Percentiles rank a stretch among this genome's conserved stretches.
These are phyloP conservation scores for Panicum virgatum DNA, from an alignment of 202 grass and related monocot genomes.

Conservation along the genomic window DNA sequence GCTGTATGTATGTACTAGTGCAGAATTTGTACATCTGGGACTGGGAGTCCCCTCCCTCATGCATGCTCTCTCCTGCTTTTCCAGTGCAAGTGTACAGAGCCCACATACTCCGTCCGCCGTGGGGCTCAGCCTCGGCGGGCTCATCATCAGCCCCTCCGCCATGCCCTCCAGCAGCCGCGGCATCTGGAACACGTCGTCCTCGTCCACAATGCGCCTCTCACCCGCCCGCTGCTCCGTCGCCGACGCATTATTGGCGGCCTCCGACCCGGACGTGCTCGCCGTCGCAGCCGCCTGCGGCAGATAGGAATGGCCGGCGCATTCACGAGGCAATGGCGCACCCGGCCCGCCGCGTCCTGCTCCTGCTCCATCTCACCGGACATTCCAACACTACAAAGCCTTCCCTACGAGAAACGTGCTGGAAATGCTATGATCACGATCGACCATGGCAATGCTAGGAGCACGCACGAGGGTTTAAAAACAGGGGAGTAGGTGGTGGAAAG, in stretches of 20 bases:
- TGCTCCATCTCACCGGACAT: background rate
- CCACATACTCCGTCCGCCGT: constrained; percentile 21
- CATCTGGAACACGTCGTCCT: constrained; percentile 70
- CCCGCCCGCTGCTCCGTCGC: background rate
- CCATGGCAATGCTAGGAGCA: background rate
- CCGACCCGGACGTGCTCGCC: background rate
- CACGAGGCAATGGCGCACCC: background rate
- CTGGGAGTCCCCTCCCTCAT: no score
- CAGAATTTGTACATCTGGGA: no score
- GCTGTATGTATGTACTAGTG: no score
- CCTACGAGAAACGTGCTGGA: background rate
- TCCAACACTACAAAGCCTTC: background rate
- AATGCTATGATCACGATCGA: background rate
- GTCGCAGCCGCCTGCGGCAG: background rate
- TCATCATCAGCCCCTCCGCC: constrained; percentile 89
- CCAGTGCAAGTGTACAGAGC: no score
- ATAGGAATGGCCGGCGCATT: background rate
- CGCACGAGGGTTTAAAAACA: constrained; percentile 27
- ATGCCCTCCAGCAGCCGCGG: constrained; percentile 59
- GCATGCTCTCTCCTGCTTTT: no score
- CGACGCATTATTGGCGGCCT: background rate
- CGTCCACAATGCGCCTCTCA: constrained; percentile 41
- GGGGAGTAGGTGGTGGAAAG: background rate
- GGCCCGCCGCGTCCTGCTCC: background rate
- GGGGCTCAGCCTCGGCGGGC: constrained; percentile 53